phyloP scores from a whole-genome alignment of 2,329 filamentous ascomycete genomes.

The Calonectria pauciramosa region DNA sequence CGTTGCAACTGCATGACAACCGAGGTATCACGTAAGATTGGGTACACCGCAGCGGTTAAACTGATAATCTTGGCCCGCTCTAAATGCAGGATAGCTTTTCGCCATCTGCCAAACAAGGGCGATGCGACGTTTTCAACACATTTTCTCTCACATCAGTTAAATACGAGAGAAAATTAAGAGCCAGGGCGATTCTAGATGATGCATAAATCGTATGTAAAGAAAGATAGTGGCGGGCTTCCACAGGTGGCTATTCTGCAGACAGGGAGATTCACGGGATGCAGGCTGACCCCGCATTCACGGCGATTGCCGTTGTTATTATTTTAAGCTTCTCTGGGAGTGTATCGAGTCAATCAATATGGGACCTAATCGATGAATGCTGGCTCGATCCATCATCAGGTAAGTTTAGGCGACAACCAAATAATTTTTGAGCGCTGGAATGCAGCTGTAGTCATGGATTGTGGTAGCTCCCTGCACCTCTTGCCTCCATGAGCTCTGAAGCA shows the following conservation, averaged over 20 bases:
- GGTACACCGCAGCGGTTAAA: not conserved
- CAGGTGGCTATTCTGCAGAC: too few species aligned
- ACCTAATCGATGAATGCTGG: not conserved
- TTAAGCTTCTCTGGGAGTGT: not conserved
- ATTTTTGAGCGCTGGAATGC: not conserved
- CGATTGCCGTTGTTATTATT: not conserved
- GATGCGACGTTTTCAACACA: too few species aligned
- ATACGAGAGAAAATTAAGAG: not conserved
- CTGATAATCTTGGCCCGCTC: not conserved
- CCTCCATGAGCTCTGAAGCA: too few species aligned
- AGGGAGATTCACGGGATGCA: not conserved
- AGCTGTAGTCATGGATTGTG: not conserved
- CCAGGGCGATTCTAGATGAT: not conserved
- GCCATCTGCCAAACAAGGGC: not conserved
- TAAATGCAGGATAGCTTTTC: not conserved
- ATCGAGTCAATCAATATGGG: not conserved
- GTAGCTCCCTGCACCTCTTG: too few species aligned
- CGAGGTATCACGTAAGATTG: not conserved
- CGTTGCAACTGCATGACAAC: not conserved
- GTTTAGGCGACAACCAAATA: not conserved
- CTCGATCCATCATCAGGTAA: too few species aligned
- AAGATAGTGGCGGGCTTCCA: not conserved
- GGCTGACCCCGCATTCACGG: not conserved
- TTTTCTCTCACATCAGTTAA: not conserved
- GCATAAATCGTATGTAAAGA: not conserved